Evolutionary conservation across 768 basidiomycete species (phyloP), one percentile per base, ranked within the genome.

Genomic region (Rhodosporidiobolus odoratus): DNA sequence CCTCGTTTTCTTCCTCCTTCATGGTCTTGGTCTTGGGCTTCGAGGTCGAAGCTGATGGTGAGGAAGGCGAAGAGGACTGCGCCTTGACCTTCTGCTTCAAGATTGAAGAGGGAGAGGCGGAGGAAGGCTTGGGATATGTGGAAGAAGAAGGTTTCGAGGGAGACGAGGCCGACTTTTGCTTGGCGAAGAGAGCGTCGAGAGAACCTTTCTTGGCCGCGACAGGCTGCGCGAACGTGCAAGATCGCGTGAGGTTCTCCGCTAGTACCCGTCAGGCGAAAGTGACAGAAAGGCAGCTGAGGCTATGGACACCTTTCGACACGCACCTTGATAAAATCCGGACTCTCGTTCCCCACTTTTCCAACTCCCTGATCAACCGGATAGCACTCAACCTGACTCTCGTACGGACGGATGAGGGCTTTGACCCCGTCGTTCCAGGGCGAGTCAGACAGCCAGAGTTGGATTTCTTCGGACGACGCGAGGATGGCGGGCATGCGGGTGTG

Each of bases 291-390:
- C 23, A 35, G 37, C 23, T 34, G 32, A 47, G 34, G 21, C 10
- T 8, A 37, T 43, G 38, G 17, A n/a, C 7, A n/a, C 32, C 34
- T 21, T 10, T 25, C 4, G 54, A 30, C 10, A 19, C 67, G 38
- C 40, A 70, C 75, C 57, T 71, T 70, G 62, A 96, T 87, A 78
- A 90, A 96, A 0, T 86, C 84, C 0, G 89, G 80, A 2, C 89
- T 92, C 76, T 98, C 89, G 13, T 82, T 86, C 13, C 91, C 91
- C 6, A 97, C 89, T 79, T 89, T 94, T 0, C 93, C 94, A 21
- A 72, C 64, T 15, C 61, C 63, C 30, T 50, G 45, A n/a, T 65
- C 62, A 27, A 72, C 71, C 1, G 80, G 85, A 58, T 71, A 91
- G 90, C 89, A 92, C 69, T 88, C 85, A 1, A 95, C 81, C 13